Base-by-base conservation (phyloP, 352 stramenopile genomes). In the Globisporangium nodosum region DNA sequence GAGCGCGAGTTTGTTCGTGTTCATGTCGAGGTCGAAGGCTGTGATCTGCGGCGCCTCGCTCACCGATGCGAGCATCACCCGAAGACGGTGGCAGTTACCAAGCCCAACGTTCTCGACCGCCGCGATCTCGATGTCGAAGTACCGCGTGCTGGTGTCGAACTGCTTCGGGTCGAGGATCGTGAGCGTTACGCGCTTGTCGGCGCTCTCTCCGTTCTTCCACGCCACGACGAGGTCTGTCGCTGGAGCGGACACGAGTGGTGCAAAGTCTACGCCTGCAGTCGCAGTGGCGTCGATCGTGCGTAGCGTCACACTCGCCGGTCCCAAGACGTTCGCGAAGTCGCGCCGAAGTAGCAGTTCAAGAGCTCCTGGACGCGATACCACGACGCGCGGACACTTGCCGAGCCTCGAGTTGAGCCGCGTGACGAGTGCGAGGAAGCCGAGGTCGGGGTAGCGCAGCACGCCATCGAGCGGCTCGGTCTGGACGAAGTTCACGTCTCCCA, bases 401-500 rank as follows among this genome's bases (percentile, higher is more conserved):
- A 88, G 61, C 0, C 68, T 49, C 16, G 81, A 93, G 46, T 83
- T 82, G 27, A 68, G 73, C 3, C 69, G 69, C 21, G 74, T 78
- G 15, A 74, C 72, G 33, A 90, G 54, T 2, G 68, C 20, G 0
- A 88, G 55, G 40, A 90, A 89, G 5, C 63, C 71, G 21, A 71
- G 49, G 42, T 91, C 78, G 30, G 69, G 69, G 49, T 60, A n/a
- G 2, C 31, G 39, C 9, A 91, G 49, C 9, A 81, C 70, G 3
- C 50, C 40, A 21, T 73, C 46, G 7, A 88, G 54, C 4, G 68
- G 58, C 13, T 72, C 70, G 0, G 57, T 49, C 3, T 45, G 30
- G 3, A 73, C 74, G 65, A 93, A 91, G 52, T 89, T 78, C 21
- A 88, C 63, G 4, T 87, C 69, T 5, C 73, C 75, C 0, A 65